A percentile compares a stretch with the other conserved stretches of the same genome.
These are phyloP conservation scores for Vitis rupestris DNA, from an alignment of 164 flowering plant genomes.

Conservation along the genomic window DNA sequence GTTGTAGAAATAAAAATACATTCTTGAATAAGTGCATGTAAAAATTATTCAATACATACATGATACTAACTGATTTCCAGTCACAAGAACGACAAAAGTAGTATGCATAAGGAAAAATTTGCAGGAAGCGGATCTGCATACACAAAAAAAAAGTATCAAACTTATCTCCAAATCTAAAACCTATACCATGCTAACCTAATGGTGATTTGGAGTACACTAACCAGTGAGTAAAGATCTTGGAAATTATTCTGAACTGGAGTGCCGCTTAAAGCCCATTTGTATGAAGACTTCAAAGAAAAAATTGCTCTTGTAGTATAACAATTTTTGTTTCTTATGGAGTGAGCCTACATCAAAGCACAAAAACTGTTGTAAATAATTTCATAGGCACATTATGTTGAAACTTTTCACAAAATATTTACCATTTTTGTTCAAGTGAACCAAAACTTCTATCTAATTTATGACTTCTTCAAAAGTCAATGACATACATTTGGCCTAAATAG, in stretches of 20 bases:
- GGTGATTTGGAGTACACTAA: constrained; percentile 24
- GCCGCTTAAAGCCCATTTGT: constrained; percentile 95
- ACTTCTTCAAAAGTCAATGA: no score
- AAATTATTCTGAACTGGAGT: constrained; percentile 97
- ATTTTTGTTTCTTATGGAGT: constrained; percentile 75
- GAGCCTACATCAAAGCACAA: constrained; percentile 54
- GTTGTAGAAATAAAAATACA: no score
- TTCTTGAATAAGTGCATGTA: no score
- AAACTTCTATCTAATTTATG: no score
- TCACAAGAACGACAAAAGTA: constrained; percentile 92
- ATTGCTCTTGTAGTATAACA: constrained; percentile 81
- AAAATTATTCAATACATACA: no score
- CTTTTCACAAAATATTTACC: no score
- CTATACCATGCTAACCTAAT: no score
- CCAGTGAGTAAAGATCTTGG: constrained; percentile 91
- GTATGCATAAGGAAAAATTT: constrained; percentile 74
- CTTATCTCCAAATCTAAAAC: not conserved
- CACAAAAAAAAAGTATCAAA: not conserved
- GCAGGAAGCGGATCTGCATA: constrained; percentile 83
- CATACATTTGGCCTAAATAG: no score
- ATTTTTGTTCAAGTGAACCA: no score
- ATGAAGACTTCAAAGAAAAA: constrained; percentile 72
- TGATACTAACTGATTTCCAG: constrained; percentile 26
- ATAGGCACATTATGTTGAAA: no score
- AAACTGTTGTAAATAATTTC: not conserved